Conservation (phyloP, 2,329 filamentous ascomycete species). For the Zymoseptoria passerinii region DNA sequence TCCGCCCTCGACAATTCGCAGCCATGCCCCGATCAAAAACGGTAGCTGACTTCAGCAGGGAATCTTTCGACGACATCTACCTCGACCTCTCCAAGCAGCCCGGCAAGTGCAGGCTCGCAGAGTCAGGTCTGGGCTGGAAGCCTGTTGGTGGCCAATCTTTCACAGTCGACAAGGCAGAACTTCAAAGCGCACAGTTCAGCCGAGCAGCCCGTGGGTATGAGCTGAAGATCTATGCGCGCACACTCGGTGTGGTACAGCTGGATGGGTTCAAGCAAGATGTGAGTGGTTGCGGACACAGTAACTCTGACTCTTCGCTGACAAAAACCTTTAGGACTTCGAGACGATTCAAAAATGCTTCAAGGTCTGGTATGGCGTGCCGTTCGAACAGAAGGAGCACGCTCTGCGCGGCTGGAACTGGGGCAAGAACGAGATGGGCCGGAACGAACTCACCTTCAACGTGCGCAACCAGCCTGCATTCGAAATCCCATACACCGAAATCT, state of each 20-base stretch:
- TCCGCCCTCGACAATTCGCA: not conserved
- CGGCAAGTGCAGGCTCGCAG: conserved; percentile 89
- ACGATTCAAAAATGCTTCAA: conserved; percentile 89
- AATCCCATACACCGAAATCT: conserved; percentile 93
- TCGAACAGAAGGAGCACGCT: conserved; percentile 90
- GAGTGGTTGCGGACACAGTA: conserved; percentile 15
- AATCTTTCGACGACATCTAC: conserved; percentile 96
- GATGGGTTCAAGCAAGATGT: conserved; percentile 90
- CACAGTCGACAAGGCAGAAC: conserved; percentile 80
- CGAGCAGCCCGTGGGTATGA: conserved; percentile 87
- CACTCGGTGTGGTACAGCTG: conserved; percentile 78
- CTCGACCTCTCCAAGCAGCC: conserved; percentile 88
- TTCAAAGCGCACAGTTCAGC: conserved; percentile 87
- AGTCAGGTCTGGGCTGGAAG: conserved; percentile 94
- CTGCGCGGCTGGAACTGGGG: conserved; percentile 99
- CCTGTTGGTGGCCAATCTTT: conserved; percentile 85
- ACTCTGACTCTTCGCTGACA: conserved; percentile 3
- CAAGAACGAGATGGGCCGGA: conserved; percentile 92
- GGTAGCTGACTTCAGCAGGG: conserved; percentile 40
- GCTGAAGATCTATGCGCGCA: conserved; percentile 80
- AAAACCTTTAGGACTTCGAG: conserved; percentile 66
- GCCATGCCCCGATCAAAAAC: not conserved
- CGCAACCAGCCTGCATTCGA: conserved; percentile 95
- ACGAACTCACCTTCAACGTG: conserved; percentile 92
- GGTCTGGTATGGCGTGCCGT: conserved; percentile 90